These are phyloP conservation scores for Cladorrhinum sp. DNA, from an alignment of 2,329 filamentous ascomycete species.

Conservation along the genomic window DNA sequence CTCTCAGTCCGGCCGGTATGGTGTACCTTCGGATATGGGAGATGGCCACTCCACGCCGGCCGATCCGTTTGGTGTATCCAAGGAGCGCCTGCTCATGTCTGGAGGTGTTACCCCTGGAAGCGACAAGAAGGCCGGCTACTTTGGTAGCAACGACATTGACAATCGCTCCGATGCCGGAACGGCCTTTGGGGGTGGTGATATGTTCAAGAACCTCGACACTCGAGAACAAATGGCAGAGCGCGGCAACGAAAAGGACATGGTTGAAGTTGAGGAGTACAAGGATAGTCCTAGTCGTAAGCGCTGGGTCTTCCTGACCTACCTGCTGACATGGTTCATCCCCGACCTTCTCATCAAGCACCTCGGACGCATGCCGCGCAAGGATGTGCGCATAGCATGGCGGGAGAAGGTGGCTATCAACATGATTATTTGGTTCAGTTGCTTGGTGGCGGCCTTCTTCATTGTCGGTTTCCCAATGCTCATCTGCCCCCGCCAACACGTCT, in stretches of 20 bases:
- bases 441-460: conserved; percentile 80
- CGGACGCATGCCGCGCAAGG: conserved; percentile 86
- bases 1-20: conserved; percentile 53
- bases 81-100: conserved; percentile 54
- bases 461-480: conserved; percentile 82
- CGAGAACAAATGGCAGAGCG: conserved; percentile 93
- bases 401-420: conserved; percentile 98
- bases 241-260: conserved; percentile 83
- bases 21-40: conserved; percentile 57
- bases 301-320: conserved; percentile 81
- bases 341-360: conserved; percentile 75
- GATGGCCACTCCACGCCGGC: conserved; percentile 59
- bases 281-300: conserved; percentile 79
- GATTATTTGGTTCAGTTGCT: conserved; percentile 88
- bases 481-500: conserved; percentile 89
- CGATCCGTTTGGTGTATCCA: conserved; percentile 60
- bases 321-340: conserved; percentile 83
- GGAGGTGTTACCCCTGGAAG: conserved; percentile 53
- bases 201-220: conserved; percentile 97
- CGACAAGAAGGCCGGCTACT: conserved; percentile 81
- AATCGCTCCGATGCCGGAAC: conserved; percentile 87
- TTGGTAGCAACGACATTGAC: conserved; percentile 74
- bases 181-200: conserved; percentile 88
- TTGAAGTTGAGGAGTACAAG: conserved; percentile 82
- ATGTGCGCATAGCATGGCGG: conserved; percentile 89